A percentile compares a stretch with the other conserved stretches of the same genome.
Evolutionary conservation across 2,329 filamentous ascomycete species (phyloP).

Genomic region (Aureobasidium sp.): DNA sequence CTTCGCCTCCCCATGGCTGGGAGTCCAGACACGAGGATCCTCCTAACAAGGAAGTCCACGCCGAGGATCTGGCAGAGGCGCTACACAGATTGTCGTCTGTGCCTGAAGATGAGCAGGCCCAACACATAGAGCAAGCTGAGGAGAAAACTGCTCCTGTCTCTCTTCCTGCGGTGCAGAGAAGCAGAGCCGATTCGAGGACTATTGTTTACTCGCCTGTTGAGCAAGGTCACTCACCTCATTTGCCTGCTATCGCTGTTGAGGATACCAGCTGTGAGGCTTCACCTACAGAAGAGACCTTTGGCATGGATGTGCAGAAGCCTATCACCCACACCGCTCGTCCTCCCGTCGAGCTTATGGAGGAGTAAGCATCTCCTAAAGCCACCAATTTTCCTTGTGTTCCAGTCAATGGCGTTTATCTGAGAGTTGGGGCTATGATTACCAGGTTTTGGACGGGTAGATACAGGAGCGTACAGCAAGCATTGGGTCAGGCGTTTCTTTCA

Average conservation of each 20-base stretch:
- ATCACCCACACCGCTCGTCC: conserved; percentile 48
- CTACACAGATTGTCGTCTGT: conserved; percentile 41
- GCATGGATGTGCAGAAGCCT: conserved; percentile 38
- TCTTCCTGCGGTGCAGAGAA: conserved; percentile 14
- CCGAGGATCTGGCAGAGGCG: conserved; percentile 52
- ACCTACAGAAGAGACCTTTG: conserved; percentile 37
- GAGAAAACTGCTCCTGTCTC: neutral
- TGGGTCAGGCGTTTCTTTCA: neutral
- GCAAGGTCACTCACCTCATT: conserved; percentile 51
- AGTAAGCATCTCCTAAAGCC: neutral
- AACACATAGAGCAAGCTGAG: neutral
- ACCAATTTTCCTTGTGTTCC: neutral
- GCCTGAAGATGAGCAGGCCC: neutral
- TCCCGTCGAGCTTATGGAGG: conserved; percentile 50
- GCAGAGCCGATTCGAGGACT: conserved; percentile 48
- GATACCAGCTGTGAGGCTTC: conserved; percentile 47
- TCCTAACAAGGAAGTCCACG: conserved; percentile 59
- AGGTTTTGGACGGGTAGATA: neutral
- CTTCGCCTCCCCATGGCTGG: conserved; percentile 58
- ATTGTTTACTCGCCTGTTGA: conserved; percentile 57
- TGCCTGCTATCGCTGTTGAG: conserved; percentile 58
- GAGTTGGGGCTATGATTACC: neutral
- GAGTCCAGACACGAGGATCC: conserved; percentile 56
- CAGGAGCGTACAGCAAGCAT: conserved; percentile 1
- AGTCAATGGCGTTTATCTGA: neutral